Evolutionary conservation across 2,329 filamentous ascomycete genomes (phyloP), one percentile per base, ranked within the genome.

Genomic region (Penicillium aurantiogriseum): DNA sequence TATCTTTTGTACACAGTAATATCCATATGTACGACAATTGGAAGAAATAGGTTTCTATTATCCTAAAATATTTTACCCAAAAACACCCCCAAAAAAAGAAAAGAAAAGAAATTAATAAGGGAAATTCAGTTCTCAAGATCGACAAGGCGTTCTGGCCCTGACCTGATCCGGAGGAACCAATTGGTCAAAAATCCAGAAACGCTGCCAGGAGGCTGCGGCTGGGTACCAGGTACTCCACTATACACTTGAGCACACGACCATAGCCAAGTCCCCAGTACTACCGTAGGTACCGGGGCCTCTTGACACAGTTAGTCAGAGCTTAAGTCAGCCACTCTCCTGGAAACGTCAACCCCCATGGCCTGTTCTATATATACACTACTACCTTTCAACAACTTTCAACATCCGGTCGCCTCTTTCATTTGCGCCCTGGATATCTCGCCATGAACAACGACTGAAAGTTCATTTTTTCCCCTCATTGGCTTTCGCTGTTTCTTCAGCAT

Each of bases 301-400:
- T 11, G 21, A 36, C 15, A 3, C 27, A 11, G 51, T 59, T 51
- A 60, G 44, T 54, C 33, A 56, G 50, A 59, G 45, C 61, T 63
- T 65, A 60, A 62, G 63, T 65, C 63, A 65, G 63, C 63, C 63
- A 61, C 54, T 61, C 59, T 58, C 61, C 63, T 65, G 61, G 52
- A 59, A 65, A 62, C 61, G 63, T 63, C 61, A 62, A 59, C 55
- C 40, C 46, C 51, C 46, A 23, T 27, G 27, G 40, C n/a, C 39
- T 51, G 47, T 60, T 65, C 56, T 55, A 55, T 50, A 57, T 56
- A 55, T 57, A 56, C 53, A 51, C 56, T 50, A 44, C 55, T 39
- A 43, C 43, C 51, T 33, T 42, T 42, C 36, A 49, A 39, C 31
- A 43, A 38, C 56, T 46, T 42, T 31, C 62, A 38, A 64, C 57